Evolutionary conservation across 2,329 filamentous ascomycete genomes (phyloP), one percentile per base, ranked within the genome.

Genomic region (Apiospora rasikravindrae): DNA sequence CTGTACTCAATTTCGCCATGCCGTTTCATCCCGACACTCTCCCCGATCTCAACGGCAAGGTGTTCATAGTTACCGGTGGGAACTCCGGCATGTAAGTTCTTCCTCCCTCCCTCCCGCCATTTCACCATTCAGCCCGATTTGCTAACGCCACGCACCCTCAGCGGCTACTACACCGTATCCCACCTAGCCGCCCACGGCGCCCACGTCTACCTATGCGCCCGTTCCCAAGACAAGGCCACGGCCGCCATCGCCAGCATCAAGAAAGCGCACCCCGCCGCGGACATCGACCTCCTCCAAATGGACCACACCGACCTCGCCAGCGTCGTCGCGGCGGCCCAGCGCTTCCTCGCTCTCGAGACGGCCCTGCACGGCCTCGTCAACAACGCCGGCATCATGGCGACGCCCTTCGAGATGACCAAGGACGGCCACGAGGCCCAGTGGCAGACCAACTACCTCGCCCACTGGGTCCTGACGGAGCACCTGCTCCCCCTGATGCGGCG

Each of bases 51-150:
- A 74, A 75, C 40, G 84, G 82, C 33, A 84, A 82, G 76, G 81
- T 85, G 19, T 85, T 80, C 71, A 78, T 86, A 67, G 83, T 86
- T 73, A 86, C 84, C 19, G 84, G 84, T 53, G 83, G 83, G 0
- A 85, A 85, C 71, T 80, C 84, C 14, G 84, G 84, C 76, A 84
- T 85, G 83, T 84, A 76, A 76, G 82, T 11, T 2, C 2, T 4
- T 33, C 16, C 0, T 33, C 7, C 10, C 1, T 22, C n/a, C n/a
- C 70, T 74, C n/a, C 67, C 70, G 40, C 3, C 40, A n/a, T 37
- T 37, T 73, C 69, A 74, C 26, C 44, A 67, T 22, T 26, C 73
- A 71, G 33, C 3, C 66, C 53, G 13, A 70, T 73, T 72, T 42
- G 13, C 71, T 74, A 10, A 75, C 71, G 57, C 76, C 19, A 74